A percentile compares a stretch with the other conserved stretches of the same genome.
phyloP scores from a whole-genome alignment of 2,329 filamentous ascomycete species.

The Gnomoniopsis sp. region DNA sequence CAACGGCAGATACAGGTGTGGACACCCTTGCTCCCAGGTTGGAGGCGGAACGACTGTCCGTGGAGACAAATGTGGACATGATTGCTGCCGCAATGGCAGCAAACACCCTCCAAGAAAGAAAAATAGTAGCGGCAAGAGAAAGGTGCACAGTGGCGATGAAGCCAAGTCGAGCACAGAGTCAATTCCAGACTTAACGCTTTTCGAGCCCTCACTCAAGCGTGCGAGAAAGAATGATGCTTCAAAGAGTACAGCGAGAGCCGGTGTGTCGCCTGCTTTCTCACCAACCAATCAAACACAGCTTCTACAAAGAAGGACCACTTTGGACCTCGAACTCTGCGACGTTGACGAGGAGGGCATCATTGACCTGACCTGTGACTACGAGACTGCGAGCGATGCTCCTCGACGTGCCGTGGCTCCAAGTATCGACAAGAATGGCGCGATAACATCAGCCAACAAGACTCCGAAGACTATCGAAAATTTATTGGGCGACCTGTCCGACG shows the following conservation, averaged over 20 bases:
- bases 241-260: too few species aligned
- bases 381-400: not conserved
- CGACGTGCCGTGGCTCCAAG: not conserved
- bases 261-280: not conserved
- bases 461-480: not conserved
- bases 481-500: not conserved
- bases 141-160: slow-evolving; percentile 19
- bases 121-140: slow-evolving; percentile 27
- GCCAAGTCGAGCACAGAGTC: not conserved
- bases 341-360: slow-evolving; percentile 13
- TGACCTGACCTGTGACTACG: slow-evolving; percentile 5
- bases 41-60: slow-evolving; percentile 28
- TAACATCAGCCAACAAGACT: too few species aligned
- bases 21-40: slow-evolving; percentile 58
- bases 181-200: not conserved
- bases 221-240: not conserved
- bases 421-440: not conserved
- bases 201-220: not conserved
- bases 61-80: slow-evolving; percentile 59
- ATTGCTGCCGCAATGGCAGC: slow-evolving; percentile 69
- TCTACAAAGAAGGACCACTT: not conserved
- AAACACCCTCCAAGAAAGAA: slow-evolving; percentile 55
- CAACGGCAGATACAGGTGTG: slow-evolving; percentile 73
- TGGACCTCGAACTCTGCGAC: slow-evolving; percentile 1
- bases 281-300: too few species aligned